phyloP scores from a whole-genome alignment of 352 stramenopile genomes.

The Phytophthora podocarpi region DNA sequence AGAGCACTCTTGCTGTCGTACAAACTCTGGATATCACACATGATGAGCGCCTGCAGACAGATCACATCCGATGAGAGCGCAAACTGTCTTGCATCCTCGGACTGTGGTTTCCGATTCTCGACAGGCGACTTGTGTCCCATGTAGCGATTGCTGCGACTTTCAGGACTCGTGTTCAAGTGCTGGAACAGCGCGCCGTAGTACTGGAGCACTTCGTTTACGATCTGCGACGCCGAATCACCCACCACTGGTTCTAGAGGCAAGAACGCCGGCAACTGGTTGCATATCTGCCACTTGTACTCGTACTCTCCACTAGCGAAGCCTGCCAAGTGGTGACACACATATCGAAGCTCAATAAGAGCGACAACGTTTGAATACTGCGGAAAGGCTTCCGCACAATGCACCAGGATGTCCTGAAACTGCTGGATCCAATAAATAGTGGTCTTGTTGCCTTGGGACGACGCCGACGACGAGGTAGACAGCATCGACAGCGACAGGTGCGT shows the following conservation, averaged over 20 bases:
- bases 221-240: conserved; percentile 58
- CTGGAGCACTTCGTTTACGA: conserved; percentile 81
- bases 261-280: conserved; percentile 60
- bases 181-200: conserved; percentile 74
- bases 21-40: conserved; percentile 84
- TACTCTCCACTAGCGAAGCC: conserved; percentile 61
- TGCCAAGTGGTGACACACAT: conserved; percentile 81
- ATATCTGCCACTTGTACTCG: conserved; percentile 81
- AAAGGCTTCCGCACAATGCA: conserved; percentile 71
- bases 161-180: conserved; percentile 61
- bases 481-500: conserved; percentile 48
- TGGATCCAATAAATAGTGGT: conserved; percentile 81
- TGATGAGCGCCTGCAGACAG: conserved; percentile 67
- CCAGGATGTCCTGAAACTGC: conserved; percentile 77
- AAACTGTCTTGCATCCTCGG: conserved; percentile 34
- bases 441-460: conserved; percentile 49
- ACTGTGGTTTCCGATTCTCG: conserved; percentile 1
- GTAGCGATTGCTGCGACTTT: conserved; percentile 48
- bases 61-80: conserved; percentile 55
- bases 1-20: conserved; percentile 82
- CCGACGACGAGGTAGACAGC: conserved; percentile 40
- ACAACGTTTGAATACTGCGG: conserved; percentile 68
- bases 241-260: conserved; percentile 52
- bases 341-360: conserved; percentile 79
- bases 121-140: conserved; percentile 26